These are phyloP conservation scores for Cladophialophora immunda DNA, from an alignment of 2,329 filamentous ascomycete species.

Conservation along the genomic window DNA sequence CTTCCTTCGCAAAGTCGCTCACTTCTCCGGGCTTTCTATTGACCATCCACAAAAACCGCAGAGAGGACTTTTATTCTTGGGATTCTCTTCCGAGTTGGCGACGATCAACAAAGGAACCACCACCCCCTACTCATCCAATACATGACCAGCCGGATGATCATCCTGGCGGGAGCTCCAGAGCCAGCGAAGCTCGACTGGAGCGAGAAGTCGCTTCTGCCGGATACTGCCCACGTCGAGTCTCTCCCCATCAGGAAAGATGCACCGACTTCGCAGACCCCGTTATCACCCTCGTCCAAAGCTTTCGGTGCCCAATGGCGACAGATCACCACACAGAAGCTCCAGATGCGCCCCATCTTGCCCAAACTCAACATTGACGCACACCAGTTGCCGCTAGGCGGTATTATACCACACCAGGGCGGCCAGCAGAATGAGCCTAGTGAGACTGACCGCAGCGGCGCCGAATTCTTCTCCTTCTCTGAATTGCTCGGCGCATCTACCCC, in stretches of 20 bases:
- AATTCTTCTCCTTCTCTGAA: conserved; percentile 39
- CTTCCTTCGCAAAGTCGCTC: neutral
- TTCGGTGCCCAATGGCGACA: conserved; percentile 40
- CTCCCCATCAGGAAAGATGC: conserved; percentile 14
- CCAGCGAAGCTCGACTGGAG: conserved; percentile 40
- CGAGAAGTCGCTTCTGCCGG: conserved; percentile 38
- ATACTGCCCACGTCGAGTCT: conserved; percentile 33
- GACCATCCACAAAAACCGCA: neutral
- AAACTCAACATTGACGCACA: conserved; percentile 35
- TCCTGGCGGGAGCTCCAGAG: conserved; percentile 41
- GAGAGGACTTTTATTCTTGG: neutral
- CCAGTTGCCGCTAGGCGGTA: conserved; percentile 11
- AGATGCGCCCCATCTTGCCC: conserved; percentile 40
- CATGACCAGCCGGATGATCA: conserved; percentile 41
- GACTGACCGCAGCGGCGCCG: conserved; percentile 37
- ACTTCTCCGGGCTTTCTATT: neutral
- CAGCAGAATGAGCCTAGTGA: conserved; percentile 18
- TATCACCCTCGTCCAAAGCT: conserved; percentile 30
- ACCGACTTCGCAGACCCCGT: conserved; percentile 11
- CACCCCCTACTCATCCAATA: neutral
- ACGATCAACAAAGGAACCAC: neutral
- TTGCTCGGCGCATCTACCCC: conserved; percentile 35
- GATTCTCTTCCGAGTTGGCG: neutral
- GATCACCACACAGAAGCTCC: conserved; percentile 38
- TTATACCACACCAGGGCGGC: neutral